A percentile compares a stretch with the other conserved stretches of the same genome.
Evolutionary conservation across 345 rosid genomes (phyloP).

Genomic region (Eucalyptus sp.): DNA sequence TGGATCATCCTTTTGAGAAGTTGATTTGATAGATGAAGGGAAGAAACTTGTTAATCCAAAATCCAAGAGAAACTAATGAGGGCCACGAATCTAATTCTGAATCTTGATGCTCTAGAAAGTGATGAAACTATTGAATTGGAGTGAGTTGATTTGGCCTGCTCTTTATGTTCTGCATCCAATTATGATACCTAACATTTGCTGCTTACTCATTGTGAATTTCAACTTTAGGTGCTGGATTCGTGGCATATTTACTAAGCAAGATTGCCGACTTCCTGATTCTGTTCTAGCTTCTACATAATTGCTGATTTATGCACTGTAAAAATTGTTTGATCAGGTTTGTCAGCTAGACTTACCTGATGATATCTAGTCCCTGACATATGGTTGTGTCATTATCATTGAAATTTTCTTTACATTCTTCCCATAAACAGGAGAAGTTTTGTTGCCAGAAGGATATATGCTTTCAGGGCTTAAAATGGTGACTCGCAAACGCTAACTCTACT

Average conservation of each 20-base stretch:
- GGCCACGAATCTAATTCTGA: not conserved
- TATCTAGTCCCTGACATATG: not conserved
- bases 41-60: not conserved
- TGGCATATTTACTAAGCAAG: conserved; percentile 5
- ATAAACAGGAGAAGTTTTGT: not conserved
- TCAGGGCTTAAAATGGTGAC: not conserved
- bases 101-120: not conserved
- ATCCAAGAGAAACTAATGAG: not conserved
- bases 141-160: not conserved
- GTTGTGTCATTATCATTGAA: not conserved
- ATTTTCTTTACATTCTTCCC: not conserved
- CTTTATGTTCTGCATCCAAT: not conserved
- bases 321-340: not conserved
- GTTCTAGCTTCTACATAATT: not conserved
- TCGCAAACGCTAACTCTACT: not conserved
- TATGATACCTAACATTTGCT: not conserved
- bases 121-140: not conserved
- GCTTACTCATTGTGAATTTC: not conserved
- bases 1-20: not conserved
- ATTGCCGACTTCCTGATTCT: not conserved
- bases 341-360: not conserved
- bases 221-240: conserved; percentile 21
- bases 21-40: not conserved
- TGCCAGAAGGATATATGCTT: not conserved
- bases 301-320: not conserved